Evolutionary conservation across 805 yeast species (phyloP).

Genomic region (Middelhovenomyces tepae): DNA sequence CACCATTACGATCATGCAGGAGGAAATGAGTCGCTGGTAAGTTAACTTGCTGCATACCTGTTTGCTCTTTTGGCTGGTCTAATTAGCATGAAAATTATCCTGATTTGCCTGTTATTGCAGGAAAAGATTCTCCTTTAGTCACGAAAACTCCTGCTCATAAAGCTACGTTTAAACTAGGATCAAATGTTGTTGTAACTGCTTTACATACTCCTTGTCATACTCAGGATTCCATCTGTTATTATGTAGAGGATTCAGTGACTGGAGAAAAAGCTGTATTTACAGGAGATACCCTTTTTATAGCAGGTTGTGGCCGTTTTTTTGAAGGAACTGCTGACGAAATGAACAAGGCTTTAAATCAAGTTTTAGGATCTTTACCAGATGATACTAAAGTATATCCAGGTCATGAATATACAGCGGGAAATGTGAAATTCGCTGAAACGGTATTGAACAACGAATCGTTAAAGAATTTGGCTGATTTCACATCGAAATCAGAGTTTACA

Average conservation of each 20-base stretch:
- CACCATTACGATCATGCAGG: constrained; percentile 95
- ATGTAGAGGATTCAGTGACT: constrained; percentile 53
- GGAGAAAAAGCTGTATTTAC: constrained; percentile 74
- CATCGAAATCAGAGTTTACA: constrained; percentile 53
- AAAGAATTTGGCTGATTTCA: constrained; percentile 42
- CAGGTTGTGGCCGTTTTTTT: constrained; percentile 95
- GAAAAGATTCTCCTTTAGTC: constrained; percentile 70
- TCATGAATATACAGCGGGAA: constrained; percentile 86
- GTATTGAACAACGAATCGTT: constrained; percentile 50
- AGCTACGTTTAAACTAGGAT: constrained; percentile 56
- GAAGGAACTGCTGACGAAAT: constrained; percentile 83
- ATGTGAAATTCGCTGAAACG: constrained; percentile 66
- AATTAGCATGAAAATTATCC: constrained; percentile 31
- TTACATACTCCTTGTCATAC: constrained; percentile 98
- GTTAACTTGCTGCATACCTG: too few relatives aligned
- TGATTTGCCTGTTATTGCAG: constrained; percentile 66
- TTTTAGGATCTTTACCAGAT: constrained; percentile 51
- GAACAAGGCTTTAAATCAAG: constrained; percentile 56
- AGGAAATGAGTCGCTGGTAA: constrained; percentile 52
- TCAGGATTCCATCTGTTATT: constrained; percentile 89
- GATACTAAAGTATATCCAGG: constrained; percentile 83
- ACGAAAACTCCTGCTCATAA: constrained; percentile 59
- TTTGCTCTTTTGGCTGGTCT: too few relatives aligned
- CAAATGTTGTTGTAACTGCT: constrained; percentile 57
- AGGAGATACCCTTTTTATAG: constrained; percentile 89